phyloP scores from a whole-genome alignment of 805 yeast genomes.

The Candida adriatica region DNA sequence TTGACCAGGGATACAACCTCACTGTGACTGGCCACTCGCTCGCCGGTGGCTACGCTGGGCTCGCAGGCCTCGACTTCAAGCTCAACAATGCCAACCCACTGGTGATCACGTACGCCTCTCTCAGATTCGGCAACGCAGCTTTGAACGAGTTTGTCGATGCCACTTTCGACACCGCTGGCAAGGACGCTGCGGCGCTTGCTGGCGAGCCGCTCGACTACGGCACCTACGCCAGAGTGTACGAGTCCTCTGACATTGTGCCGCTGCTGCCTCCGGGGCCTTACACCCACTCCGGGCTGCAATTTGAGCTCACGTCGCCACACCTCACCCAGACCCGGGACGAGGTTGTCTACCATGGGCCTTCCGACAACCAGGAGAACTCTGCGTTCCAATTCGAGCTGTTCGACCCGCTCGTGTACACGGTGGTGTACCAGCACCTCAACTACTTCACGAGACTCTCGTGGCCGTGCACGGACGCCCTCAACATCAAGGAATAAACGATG shows the following conservation, averaged over 20 bases:
- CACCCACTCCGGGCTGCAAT: slow-evolving; percentile 29
- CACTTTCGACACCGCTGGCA: slow-evolving; percentile 34
- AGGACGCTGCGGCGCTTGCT: slow-evolving; percentile 21
- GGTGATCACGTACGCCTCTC: slow-evolving; percentile 56
- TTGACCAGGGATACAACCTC: slow-evolving; percentile 38
- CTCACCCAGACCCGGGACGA: slow-evolving; percentile 27
- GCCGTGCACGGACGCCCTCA: slow-evolving; percentile 18
- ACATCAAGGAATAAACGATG: slow-evolving; percentile 1
- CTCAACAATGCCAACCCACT: slow-evolving; percentile 50
- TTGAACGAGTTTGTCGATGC: slow-evolving; percentile 47
- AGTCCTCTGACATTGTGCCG: slow-evolving; percentile 54
- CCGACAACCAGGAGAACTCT: slow-evolving; percentile 11
- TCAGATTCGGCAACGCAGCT: slow-evolving; percentile 51
- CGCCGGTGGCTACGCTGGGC: slow-evolving; percentile 63
- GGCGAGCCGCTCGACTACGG: slow-evolving; percentile 26
- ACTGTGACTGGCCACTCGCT: slow-evolving; percentile 68
- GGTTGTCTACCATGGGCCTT: slow-evolving; percentile 14
- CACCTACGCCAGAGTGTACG: slow-evolving; percentile 45
- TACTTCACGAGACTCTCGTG: slow-evolving; percentile 16
- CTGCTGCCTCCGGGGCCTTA: slow-evolving; percentile 44
- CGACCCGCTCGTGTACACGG: slow-evolving; percentile 11
- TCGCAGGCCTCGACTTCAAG: slow-evolving; percentile 57
- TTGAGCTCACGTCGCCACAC: slow-evolving; percentile 27
- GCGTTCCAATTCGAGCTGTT: slow-evolving; percentile 4
- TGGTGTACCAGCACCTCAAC: slow-evolving; percentile 17